Evolutionary conservation across 495 filamentous ascomycete genomes (phyloP).

Genomic region (Hypoxylon subgilvum): DNA sequence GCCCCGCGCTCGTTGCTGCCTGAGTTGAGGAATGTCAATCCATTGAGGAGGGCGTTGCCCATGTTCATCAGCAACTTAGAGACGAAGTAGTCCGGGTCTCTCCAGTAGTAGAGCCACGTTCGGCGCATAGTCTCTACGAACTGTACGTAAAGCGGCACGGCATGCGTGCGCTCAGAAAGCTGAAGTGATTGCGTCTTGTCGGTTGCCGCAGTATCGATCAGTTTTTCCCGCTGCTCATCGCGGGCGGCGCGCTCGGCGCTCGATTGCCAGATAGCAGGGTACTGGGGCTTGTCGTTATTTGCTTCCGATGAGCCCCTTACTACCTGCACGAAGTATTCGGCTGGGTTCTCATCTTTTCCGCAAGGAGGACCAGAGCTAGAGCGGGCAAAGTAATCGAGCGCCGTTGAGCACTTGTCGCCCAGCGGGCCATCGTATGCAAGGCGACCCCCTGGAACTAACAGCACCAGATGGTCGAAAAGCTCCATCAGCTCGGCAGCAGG

Average conservation of each 20-base stretch:
- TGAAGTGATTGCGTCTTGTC: too few species aligned
- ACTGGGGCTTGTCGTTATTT: slow-evolving; percentile 75
- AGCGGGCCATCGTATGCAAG: slow-evolving; percentile 65
- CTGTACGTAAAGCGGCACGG: slow-evolving; percentile 43
- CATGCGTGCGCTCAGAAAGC: too few species aligned
- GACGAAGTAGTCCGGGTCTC: slow-evolving; percentile 64
- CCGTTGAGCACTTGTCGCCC: slow-evolving; percentile 37
- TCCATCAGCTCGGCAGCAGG: slow-evolving; percentile 63
- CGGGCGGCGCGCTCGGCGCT: too few species aligned
- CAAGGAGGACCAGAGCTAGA: slow-evolving; percentile 67
- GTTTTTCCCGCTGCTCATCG: slow-evolving; percentile 22
- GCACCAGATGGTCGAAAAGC: slow-evolving; percentile 65
- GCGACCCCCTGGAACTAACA: slow-evolving; percentile 64
- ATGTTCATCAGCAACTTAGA: slow-evolving; percentile 67
- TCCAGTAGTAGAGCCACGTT: slow-evolving; percentile 65
- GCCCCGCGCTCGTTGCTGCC: slow-evolving; percentile 64
- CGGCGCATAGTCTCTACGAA: slow-evolving; percentile 56
- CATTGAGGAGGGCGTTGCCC: slow-evolving; percentile 67
- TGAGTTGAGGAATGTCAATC: slow-evolving; percentile 70
- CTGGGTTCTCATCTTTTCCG: slow-evolving; percentile 62
- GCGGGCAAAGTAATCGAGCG: slow-evolving; percentile 48
- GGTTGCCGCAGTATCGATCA: too few species aligned
- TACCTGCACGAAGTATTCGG: slow-evolving; percentile 63
- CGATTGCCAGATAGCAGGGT: slow-evolving; percentile 54
- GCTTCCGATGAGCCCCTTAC: slow-evolving; percentile 80